Base-by-base conservation (phyloP, 768 basidiomycete genomes). In the Termitomyces sp. region DNA sequence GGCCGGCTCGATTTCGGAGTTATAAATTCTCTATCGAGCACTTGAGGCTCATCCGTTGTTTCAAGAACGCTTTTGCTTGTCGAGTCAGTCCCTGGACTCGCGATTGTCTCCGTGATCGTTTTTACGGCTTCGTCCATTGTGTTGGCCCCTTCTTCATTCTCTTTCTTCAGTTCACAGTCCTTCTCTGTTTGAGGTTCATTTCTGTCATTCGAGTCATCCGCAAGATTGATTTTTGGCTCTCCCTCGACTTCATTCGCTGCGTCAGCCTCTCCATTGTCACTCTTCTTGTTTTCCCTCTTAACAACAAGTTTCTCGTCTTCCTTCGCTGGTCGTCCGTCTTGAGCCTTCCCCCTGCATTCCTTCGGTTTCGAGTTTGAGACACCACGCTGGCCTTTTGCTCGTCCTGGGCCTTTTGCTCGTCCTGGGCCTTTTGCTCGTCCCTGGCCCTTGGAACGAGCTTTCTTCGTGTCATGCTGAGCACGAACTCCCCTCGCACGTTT, bases 361-460 rank as follows among this genome's bases (percentile, higher is more conserved):
- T 49, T 55, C 8, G 26, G 46, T 30, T 55, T 60, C 10, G 46
- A 26, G n/a, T 56, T 49, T 14, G 40, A 42, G 33, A 37, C 31
- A 30, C 41, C 56, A 47, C 46, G 33, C 14, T 42, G 49, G n/a
- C 58, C 52, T 26, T 59, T 59, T 23, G 55, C 46, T 28, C 62
- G 28, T 38, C 60, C 55, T 33, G 62, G 54, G 19, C 63, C 53
- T 50, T 54, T 57, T n/a, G n/a, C n/a, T n/a, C n/a, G n/a, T n/a
- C n/a, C n/a, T n/a, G n/a, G 49, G n/a, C 58, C 52, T 26, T 59
- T 59, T 23, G 55, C 46, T 28, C 62, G 28, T 38, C 60, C 55
- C 37, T 63, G 54, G 19, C 63, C 53, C 53, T 54, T 57, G 41
- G n/a, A 53, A 7, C 53, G 60, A 19, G 55, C 44, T 43, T 59